These are phyloP conservation scores for Fomitiporia mediterranea DNA, from an alignment of 1,284 basidiomycete genomes.

Conservation along the genomic window DNA sequence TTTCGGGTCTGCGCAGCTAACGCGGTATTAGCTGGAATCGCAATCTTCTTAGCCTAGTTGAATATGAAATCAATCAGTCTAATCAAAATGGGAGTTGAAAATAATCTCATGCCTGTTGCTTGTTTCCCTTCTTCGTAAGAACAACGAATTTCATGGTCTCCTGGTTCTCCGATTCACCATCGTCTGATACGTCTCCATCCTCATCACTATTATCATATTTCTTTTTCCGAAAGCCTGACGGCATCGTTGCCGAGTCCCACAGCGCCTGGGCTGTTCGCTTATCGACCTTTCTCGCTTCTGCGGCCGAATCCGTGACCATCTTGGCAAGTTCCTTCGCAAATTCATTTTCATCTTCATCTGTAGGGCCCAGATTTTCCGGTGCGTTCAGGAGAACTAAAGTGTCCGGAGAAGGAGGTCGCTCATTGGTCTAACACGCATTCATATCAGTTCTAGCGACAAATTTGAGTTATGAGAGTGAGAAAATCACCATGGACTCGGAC, in stretches of 20 bases:
- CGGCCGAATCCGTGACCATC: conserved; percentile 85
- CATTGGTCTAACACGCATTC: conserved; percentile 43
- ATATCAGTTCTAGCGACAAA: conserved; percentile 7
- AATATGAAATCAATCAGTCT: background rate
- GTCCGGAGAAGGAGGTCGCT: conserved; percentile 73
- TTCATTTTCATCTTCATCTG: conserved; percentile 86
- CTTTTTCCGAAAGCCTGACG: conserved; percentile 58
- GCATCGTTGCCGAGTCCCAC: conserved; percentile 82
- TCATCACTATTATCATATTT: conserved; percentile 51
- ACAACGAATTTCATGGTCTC: conserved; percentile 90
- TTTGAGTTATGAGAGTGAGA: background rate
- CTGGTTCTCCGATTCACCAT: conserved; percentile 32
- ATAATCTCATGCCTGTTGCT: conserved; percentile 65
- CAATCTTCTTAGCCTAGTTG: conserved; percentile 74
- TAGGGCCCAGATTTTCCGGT: conserved; percentile 69
- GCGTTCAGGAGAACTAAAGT: conserved; percentile 63
- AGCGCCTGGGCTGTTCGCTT: conserved; percentile 78
- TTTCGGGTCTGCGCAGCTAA: conserved; percentile 86
- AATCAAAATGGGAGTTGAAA: background rate
- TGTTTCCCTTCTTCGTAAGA: conserved; percentile 91
- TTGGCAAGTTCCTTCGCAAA: conserved; percentile 96
- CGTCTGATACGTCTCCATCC: conserved; percentile 38
- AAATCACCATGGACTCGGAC: conserved; percentile 51
- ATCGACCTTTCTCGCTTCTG: conserved; percentile 78
- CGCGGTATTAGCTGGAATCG: conserved; percentile 81